These are phyloP conservation scores for Onygena corvina DNA, from an alignment of 2,329 filamentous ascomycete species.

Conservation along the genomic window DNA sequence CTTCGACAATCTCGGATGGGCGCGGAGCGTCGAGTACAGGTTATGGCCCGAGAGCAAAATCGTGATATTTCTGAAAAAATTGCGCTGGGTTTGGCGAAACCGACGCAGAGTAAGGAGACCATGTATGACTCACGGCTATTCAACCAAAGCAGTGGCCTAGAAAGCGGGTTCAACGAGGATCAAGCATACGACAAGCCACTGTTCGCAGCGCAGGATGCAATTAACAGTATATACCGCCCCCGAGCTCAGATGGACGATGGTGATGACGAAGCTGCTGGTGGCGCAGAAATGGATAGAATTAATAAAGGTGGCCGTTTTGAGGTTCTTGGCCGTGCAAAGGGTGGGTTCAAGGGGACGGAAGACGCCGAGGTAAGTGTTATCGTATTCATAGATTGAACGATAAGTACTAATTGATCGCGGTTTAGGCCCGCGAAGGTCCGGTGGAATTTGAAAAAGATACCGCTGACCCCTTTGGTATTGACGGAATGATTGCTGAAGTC, in stretches of 20 bases:
- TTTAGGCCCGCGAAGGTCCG: constrained; percentile 66
- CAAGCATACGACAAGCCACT: constrained; percentile 95
- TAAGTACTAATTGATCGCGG: constrained; percentile 13
- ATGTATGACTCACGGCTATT: constrained; percentile 97
- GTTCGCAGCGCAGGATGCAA: constrained; percentile 89
- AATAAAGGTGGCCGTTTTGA: constrained; percentile 79
- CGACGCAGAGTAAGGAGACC: constrained; percentile 76
- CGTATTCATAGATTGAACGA: not conserved
- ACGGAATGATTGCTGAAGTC: constrained; percentile 79
- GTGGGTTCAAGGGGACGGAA: constrained; percentile 74
- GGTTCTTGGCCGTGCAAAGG: constrained; percentile 64
- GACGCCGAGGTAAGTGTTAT: constrained; percentile 57
- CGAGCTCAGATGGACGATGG: constrained; percentile 59
- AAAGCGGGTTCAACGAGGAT: constrained; percentile 90
- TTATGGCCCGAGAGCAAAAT: constrained; percentile 89
- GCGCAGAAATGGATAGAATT: constrained; percentile 75
- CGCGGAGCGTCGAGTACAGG: constrained; percentile 76
- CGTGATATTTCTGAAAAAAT: constrained; percentile 97
- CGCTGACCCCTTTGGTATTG: constrained; percentile 83
- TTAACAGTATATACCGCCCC: constrained; percentile 86
- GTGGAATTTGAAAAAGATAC: constrained; percentile 92
- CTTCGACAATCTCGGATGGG: constrained; percentile 92
- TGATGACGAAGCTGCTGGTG: constrained; percentile 64
- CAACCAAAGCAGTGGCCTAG: constrained; percentile 85
- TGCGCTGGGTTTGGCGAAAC: constrained; percentile 84